Conservation (phyloP, 257 asterid genomes). For the Fraxinus americana region DNA sequence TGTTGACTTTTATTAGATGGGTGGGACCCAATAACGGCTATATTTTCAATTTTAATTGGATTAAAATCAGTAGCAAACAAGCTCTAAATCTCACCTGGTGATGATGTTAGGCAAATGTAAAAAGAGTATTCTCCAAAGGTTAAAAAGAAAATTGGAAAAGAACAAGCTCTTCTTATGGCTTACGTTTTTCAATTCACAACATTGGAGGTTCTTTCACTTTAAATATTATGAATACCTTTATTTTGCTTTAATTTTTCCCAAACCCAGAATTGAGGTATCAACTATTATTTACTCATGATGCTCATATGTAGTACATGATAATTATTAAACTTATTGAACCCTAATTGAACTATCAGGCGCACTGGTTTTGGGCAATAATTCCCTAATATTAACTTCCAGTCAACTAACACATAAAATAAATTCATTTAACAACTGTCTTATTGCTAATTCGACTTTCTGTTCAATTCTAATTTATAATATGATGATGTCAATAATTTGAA, state of each 20-base stretch:
- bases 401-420: background rate
- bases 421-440: background rate
- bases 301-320: background rate
- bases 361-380: slow-evolving; percentile 1
- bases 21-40: no score
- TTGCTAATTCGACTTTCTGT: background rate
- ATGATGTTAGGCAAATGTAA: background rate
- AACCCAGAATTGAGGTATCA: background rate
- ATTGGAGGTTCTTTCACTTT: background rate
- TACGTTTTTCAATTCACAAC: background rate
- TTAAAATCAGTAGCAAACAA: no score
- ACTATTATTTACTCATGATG: background rate
- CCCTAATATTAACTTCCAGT: background rate
- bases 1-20: no score
- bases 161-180: background rate
- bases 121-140: background rate
- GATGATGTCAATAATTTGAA: background rate
- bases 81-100: background rate
- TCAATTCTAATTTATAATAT: background rate
- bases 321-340: background rate
- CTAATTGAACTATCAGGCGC: background rate
- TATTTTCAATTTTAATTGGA: no score
- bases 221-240: background rate
- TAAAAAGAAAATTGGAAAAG: background rate
- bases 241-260: background rate